phyloP scores from a whole-genome alignment of 768 basidiomycete genomes.

The Leccinum imitatum region DNA sequence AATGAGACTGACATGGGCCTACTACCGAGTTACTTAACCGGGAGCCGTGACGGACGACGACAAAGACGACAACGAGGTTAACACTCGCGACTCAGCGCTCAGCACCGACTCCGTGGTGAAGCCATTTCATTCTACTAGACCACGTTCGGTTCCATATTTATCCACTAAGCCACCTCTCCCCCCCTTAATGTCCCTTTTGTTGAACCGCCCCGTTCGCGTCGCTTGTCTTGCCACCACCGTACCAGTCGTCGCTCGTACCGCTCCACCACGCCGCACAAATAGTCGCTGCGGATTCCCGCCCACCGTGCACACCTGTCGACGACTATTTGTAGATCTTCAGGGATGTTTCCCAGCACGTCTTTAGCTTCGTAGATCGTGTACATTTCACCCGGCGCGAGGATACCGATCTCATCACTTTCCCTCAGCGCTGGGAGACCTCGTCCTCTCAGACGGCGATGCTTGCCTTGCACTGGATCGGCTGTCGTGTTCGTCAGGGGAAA shows the following conservation, averaged over 20 bases:
- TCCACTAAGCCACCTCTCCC: neutral
- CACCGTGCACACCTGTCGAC: constrained; percentile 52
- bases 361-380: constrained; percentile 64
- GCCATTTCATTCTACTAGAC: neutral
- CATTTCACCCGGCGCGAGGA: constrained; percentile 54
- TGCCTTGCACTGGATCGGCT: neutral
- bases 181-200: constrained; percentile 19
- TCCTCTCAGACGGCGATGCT: constrained; percentile 1
- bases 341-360: constrained; percentile 63
- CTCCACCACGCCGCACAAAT: constrained; percentile 58
- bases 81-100: constrained; percentile 1
- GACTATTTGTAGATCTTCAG: constrained; percentile 50
- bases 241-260: constrained; percentile 62
- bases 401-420: constrained; percentile 4
- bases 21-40: constrained; percentile 24
- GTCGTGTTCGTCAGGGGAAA: constrained; percentile 37
- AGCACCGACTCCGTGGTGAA: constrained; percentile 15
- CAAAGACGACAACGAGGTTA: constrained; percentile 11
- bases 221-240: constrained; percentile 44
- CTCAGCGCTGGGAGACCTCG: constrained; percentile 12
- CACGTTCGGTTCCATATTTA: neutral
- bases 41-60: neutral
- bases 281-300: constrained; percentile 53
- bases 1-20: constrained; percentile 30
- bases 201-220: constrained; percentile 11